Evolutionary conservation across 345 rosid species (phyloP).

Genomic region (Trapa incisa): DNA sequence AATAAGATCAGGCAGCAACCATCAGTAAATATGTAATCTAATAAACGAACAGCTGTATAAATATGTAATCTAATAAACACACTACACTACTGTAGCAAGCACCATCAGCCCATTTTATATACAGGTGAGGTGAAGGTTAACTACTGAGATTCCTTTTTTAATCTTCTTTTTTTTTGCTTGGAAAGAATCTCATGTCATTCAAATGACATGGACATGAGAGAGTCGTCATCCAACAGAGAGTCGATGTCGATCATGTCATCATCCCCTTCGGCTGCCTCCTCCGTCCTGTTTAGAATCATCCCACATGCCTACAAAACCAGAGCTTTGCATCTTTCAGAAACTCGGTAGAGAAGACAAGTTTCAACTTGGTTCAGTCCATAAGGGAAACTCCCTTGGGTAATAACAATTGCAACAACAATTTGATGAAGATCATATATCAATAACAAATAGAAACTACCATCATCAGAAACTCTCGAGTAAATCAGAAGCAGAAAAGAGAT

Average conservation of each 20-base stretch:
- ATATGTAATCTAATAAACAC: not conserved
- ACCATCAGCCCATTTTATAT: not conserved
- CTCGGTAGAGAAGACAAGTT: not conserved
- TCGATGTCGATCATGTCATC: slow-evolving; percentile 46
- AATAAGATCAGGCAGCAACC: too few species aligned
- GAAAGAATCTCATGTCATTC: slow-evolving; percentile 18
- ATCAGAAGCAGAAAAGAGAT: too few species aligned
- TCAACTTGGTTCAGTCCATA: not conserved
- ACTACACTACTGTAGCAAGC: not conserved
- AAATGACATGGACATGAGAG: slow-evolving; percentile 57
- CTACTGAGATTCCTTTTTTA: not conserved
- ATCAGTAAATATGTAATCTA: too few species aligned
- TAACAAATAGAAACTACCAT: too few species aligned
- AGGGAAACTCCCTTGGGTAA: not conserved
- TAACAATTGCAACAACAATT: too few species aligned
- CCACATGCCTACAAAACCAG: slow-evolving; percentile 18
- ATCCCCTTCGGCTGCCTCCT: slow-evolving; percentile 23
- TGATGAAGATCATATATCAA: too few species aligned
- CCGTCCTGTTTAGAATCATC: slow-evolving; percentile 24
- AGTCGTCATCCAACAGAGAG: slow-evolving; percentile 54
- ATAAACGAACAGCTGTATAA: not conserved
- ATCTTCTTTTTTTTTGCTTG: not conserved
- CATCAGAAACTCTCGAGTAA: too few species aligned
- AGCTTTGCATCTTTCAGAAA: not conserved
- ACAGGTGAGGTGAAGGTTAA: slow-evolving; percentile 2